Evolutionary conservation across 805 yeast species (phyloP), one percentile per base, ranked within the genome.

Genomic region (Cyberlindnera suaveolens): DNA sequence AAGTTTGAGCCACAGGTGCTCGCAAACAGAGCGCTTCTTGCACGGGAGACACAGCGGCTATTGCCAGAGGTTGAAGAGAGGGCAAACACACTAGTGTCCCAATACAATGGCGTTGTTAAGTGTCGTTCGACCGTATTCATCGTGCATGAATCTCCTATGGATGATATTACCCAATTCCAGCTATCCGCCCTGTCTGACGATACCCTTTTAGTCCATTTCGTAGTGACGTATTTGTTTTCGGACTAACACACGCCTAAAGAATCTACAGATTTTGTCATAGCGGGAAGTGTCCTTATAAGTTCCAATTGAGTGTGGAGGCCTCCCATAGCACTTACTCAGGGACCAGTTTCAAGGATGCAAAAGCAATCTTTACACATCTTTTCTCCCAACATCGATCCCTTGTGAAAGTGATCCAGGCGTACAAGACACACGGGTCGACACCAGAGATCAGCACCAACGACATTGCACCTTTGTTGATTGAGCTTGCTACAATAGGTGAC

Each of bases 151-250:
- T 2, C 33, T 6, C 36, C 39, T 6, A 37, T 47, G 39, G 32
- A 27, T 9, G 47, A 44, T 15, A 26, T 26, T 9, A 33, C n/a
- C 5, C 41, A 39, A 33, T 47, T 39, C 31, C 36, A 31, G 23
- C 29, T 43, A 16, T 35, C 45, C 39, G 47, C 50, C 41, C 17
- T 32, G 50, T 43, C 23, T 17, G 42, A 16, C n/a, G 36, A 34
- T 34, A 34, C 36, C 15, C 13, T 19, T 23, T 9, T 23, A 23
- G 11, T 23, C 6, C 4, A 9, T 23, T 6, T 9, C 27, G 27
- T 23, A 23, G 27, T 2, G 5, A 9, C 6, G 10, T 19, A 19
- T 19, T 23, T 23, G 4, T 23, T 8, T 23, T 23, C 6, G 4
- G 7, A 34, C 27, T 26, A 35, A 23, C 30, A 23, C 30, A 20